Evolutionary conservation across 805 yeast species (phyloP).

Genomic region (Lachancea nothofagi): DNA sequence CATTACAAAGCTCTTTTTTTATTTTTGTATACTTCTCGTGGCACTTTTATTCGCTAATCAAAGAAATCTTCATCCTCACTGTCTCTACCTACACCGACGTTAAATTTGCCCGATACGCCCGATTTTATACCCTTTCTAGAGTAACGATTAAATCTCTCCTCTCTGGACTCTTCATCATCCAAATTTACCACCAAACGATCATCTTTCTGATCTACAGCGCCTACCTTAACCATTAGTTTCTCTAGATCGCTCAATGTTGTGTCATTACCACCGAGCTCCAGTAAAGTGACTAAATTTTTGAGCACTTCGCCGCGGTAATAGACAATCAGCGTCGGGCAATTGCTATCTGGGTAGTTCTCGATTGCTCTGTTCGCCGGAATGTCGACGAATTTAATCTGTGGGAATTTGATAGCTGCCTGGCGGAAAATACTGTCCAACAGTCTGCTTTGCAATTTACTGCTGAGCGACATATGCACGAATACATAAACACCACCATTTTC

Average conservation of each 20-base stretch:
- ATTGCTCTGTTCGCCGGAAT: slow-evolving; percentile 88
- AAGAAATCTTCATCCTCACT: slow-evolving; percentile 45
- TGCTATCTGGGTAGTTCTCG: slow-evolving; percentile 83
- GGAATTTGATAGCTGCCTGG: slow-evolving; percentile 58
- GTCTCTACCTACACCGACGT: slow-evolving; percentile 33
- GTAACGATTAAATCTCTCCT: slow-evolving; percentile 50
- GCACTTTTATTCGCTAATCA: slow-evolving; percentile 29
- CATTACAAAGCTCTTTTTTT: neutral
- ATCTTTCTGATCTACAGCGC: slow-evolving; percentile 63
- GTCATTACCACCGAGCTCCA: slow-evolving; percentile 79
- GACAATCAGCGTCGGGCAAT: slow-evolving; percentile 85
- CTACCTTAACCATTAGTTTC: slow-evolving; percentile 56
- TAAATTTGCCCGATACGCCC: slow-evolving; percentile 29
- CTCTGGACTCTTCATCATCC: slow-evolving; percentile 52
- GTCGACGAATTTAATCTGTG: slow-evolving; percentile 85
- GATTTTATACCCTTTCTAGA: slow-evolving; percentile 51
- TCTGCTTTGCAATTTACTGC: slow-evolving; percentile 67
- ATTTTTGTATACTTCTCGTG: neutral
- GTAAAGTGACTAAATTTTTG: slow-evolving; percentile 75
- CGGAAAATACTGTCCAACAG: slow-evolving; percentile 55
- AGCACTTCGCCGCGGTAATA: slow-evolving; percentile 74
- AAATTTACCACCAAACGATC: slow-evolving; percentile 57
- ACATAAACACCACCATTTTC: slow-evolving; percentile 46
- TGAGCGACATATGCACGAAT: slow-evolving; percentile 68
- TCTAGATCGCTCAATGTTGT: slow-evolving; percentile 69